phyloP scores from a whole-genome alignment of 1,139 yeast species.

The Candida pseudoviswanathii region DNA sequence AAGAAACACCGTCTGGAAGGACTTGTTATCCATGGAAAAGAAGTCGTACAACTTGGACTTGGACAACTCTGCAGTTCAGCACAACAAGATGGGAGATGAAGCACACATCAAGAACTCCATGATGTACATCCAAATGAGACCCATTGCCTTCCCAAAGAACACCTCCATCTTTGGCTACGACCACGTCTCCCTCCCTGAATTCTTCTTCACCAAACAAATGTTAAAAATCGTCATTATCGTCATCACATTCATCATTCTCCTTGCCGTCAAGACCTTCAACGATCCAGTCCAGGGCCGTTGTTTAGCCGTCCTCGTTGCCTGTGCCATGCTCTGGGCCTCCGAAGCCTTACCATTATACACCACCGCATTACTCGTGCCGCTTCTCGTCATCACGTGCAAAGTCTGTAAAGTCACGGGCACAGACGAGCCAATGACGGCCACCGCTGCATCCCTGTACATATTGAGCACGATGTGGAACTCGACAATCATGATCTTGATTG shows the following conservation, averaged over 20 bases:
- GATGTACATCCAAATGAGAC: conserved; percentile 27
- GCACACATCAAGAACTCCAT: conserved; percentile 22
- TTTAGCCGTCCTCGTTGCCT: conserved; percentile 75
- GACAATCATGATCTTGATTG: conserved; percentile 81
- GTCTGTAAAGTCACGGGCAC: conserved; percentile 64
- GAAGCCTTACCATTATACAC: conserved; percentile 89
- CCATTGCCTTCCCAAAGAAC: conserved; percentile 23
- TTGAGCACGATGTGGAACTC: conserved; percentile 94
- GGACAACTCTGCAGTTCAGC: conserved; percentile 28
- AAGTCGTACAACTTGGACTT: conserved; percentile 40
- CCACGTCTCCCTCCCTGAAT: conserved; percentile 28
- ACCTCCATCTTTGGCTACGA: conserved; percentile 20
- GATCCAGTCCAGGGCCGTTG: conserved; percentile 74
- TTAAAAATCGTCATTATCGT: conserved; percentile 50
- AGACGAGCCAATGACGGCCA: conserved; percentile 56
- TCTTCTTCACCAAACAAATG: conserved; percentile 35
- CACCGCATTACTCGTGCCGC: conserved; percentile 80
- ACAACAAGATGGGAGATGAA: conserved; percentile 38
- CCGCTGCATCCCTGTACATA: conserved; percentile 73
- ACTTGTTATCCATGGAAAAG: conserved; percentile 85
- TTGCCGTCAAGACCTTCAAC: conserved; percentile 60
- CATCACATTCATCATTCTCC: conserved; percentile 46
- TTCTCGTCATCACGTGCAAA: conserved; percentile 71
- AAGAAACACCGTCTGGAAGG: conserved; percentile 96
- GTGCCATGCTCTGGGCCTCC: conserved; percentile 90